Base-by-base conservation (phyloP, 78 protist species). In the Reticulomyxa filosa region DNA sequence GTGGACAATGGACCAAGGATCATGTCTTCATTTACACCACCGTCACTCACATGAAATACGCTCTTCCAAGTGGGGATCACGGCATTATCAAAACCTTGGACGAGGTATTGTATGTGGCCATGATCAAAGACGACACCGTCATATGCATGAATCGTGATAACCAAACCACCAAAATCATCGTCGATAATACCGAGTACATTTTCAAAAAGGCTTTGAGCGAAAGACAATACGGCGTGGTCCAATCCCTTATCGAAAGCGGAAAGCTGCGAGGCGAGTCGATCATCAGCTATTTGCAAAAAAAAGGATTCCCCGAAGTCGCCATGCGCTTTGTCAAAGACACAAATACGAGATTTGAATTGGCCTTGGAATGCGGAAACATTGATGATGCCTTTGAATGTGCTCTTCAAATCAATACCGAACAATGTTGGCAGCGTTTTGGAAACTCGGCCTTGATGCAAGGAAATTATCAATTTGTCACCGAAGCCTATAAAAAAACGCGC, bases 321-420 rank as follows among this genome's bases (percentile, higher is more conserved):
- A 81, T 89, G 59, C 83, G 86, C 69, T 87, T 94, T 50, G 98
- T 91, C 25, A 72, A 77, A 72, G 97, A 94, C 79, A 82, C 68
- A 26, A 55, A 74, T 37, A 75, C 85, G 10, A 76, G 90, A 22
- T 92, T 94, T 84, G 50, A 77, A 20, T 80, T 94, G 1, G 98
- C 98, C 0, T 42, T 94, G 38, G 75, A 94, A 55, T 87, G 94
- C 62, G 97, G 95, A 30, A 84, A 92, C 74, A 68, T 94, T 25
- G 89, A 92, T 35, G 78, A 74, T 4, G 93, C 93, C 13, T 57
- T 27, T 17, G 27, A 5, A 38, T 53, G 64, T 42, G 62, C 62
- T 23, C 2, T 1, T 3, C 13, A 23, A 30, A 17, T 38, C 62
- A 50, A 27, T 27, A 3, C 29, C 38, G 66, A 68, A 56, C 85